Evolutionary conservation across 345 rosid species (phyloP).

Genomic region (Gossypium turneri): DNA sequence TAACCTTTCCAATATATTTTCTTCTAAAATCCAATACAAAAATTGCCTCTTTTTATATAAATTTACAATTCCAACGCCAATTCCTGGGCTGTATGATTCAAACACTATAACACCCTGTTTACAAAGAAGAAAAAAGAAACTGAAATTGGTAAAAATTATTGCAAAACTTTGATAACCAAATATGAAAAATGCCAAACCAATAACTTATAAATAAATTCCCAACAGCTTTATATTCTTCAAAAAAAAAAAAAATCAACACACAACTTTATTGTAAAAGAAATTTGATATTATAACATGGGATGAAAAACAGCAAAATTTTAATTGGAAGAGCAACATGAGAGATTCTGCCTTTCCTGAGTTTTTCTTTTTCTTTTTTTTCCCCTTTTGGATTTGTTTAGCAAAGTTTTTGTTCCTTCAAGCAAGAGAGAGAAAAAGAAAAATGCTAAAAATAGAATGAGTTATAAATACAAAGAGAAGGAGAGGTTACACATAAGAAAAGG

Average conservation of each 20-base stretch:
- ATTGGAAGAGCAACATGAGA: neutral
- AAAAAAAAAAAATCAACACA: neutral
- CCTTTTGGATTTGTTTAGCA: neutral
- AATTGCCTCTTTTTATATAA: slow-evolving; percentile 9
- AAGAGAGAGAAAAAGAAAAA: slow-evolving; percentile 1
- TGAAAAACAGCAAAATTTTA: neutral
- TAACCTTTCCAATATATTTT: slow-evolving; percentile 8
- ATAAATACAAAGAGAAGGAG: slow-evolving; percentile 12
- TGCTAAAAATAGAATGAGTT: slow-evolving; percentile 33
- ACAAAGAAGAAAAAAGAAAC: neutral
- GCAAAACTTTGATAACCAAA: neutral
- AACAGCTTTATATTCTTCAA: slow-evolving; percentile 12
- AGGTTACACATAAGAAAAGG: slow-evolving; percentile 28
- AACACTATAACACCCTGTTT: slow-evolving; percentile 13
- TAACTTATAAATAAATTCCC: slow-evolving; percentile 4
- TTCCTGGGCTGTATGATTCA: neutral
- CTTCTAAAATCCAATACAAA: slow-evolving; percentile 4
- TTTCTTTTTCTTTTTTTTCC: neutral
- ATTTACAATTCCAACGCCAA: slow-evolving; percentile 15
- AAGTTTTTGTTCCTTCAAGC: slow-evolving; percentile 12
- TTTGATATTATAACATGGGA: neutral
- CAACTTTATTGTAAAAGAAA: slow-evolving; percentile 6
- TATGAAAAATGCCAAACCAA: slow-evolving; percentile 14
- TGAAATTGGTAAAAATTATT: neutral
- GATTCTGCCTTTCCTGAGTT: slow-evolving; percentile 5